These are phyloP conservation scores for Cenchrus americanus DNA, from an alignment of 176 grass and related monocot species.

Conservation along the genomic window DNA sequence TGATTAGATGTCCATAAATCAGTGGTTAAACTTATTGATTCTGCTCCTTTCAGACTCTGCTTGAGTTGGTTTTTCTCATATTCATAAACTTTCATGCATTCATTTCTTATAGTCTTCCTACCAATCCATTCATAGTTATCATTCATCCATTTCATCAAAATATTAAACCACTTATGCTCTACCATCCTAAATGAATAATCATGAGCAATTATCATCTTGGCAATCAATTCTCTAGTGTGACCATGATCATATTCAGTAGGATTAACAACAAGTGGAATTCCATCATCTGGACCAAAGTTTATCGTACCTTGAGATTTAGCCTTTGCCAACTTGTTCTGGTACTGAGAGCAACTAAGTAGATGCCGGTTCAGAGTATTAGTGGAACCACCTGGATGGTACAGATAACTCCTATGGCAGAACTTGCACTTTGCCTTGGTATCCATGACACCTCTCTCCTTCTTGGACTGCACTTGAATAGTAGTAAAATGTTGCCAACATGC, in stretches of 20 bases:
- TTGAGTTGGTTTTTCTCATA: neutral
- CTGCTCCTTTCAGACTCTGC: neutral
- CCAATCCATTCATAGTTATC: neutral
- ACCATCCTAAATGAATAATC: too few relatives aligned
- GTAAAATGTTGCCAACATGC: neutral
- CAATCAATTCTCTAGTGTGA: neutral
- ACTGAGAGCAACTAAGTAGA: neutral
- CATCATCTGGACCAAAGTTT: neutral
- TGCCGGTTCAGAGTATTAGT: neutral
- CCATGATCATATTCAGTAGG: neutral
- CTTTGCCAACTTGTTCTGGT: too few relatives aligned
- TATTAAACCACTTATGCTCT: too few relatives aligned
- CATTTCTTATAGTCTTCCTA: neutral
- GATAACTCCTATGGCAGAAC: neutral
- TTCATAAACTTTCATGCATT: neutral
- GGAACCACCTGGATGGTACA: neutral
- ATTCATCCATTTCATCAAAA: too few relatives aligned
- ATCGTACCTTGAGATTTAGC: too few relatives aligned
- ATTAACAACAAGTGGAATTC: neutral
- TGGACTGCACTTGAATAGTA: neutral
- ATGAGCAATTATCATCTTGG: too few relatives aligned
- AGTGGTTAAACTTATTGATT: neutral
- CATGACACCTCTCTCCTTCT: constrained; percentile 10
- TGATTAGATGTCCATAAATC: constrained; percentile 19
- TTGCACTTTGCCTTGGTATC: neutral